Base-by-base conservation (phyloP, 192 early-diverging fungal genomes). In the Thamnidium elegans region DNA sequence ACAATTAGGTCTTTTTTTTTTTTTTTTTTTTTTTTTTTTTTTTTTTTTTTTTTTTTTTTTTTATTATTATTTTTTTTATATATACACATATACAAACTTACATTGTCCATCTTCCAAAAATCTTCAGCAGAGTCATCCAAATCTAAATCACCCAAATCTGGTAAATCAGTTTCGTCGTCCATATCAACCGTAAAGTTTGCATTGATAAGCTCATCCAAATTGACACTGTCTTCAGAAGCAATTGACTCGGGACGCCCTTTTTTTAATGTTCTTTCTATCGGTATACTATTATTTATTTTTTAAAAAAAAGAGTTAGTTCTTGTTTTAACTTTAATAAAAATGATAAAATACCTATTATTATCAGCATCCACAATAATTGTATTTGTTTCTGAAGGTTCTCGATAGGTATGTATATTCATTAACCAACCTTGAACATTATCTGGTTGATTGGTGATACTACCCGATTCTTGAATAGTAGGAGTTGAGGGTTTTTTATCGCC, bases 121-220 rank as follows among this genome's bases (percentile, higher is more conserved):
- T 73, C 71, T 19, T 73, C 66, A 39, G 56, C 43, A 17, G 60
- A 52, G 56, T 73, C 71, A 50, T 73, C 71, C 20, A 73, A 50
- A 20, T 68, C 71, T 3, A 73, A 52, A n/a, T 58, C 58, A 30
- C 50, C 66, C 11, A 73, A 47, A 36, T 64, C 56, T 1, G 66
- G 56, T 32, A 73, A 58, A 26, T 68, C 50, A 2, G 66, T 68
- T 43, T 67, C 67, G 44, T 73, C 71, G 1, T 73, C 60, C 48
- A 73, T 67, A 48, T 68, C 66, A 3, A 60, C 43, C 1, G 66
- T 73, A 43, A 64, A 63, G 56, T 73, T 73, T 13, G 61, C 50
- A 45, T 64, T 59, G 43, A 73, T 73, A 31, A 73, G 55, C 7
- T 73, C 71, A 36, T 73, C 62, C 23, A 73, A 55, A 52, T 73